Evolutionary conservation across 179 eudicot species (phyloP).

Genomic region (Carnegiea gigantea): DNA sequence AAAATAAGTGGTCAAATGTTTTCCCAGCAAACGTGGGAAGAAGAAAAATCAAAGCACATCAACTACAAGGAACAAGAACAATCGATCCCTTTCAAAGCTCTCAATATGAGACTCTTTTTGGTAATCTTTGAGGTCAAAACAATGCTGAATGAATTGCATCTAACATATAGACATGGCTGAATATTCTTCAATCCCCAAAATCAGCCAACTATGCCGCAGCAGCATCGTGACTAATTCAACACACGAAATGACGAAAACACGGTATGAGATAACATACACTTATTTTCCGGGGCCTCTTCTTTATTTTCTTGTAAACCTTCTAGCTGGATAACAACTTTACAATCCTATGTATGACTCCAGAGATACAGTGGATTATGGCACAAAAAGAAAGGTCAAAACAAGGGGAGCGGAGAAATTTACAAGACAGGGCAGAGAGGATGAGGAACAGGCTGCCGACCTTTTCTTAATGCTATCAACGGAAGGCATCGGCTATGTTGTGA

Average conservation of each 20-base stretch:
- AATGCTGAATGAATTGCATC: not conserved
- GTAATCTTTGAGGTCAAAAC: not conserved
- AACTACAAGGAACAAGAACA: not conserved
- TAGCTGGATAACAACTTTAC: conserved; percentile 24
- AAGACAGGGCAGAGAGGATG: conserved; percentile 19
- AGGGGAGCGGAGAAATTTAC: conserved; percentile 16
- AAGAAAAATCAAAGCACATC: not conserved
- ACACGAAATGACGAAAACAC: not conserved
- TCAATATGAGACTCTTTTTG: not conserved
- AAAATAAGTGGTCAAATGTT: not conserved
- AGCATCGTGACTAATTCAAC: not conserved
- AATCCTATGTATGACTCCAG: conserved; percentile 21
- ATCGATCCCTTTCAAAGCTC: not conserved
- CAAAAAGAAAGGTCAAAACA: not conserved
- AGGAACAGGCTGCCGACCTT: conserved; percentile 20
- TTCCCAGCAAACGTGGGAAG: not conserved
- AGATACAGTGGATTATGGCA: conserved; percentile 25
- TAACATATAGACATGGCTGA: not conserved
- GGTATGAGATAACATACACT: not conserved
- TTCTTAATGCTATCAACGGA: conserved; percentile 12
- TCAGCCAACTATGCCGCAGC: not conserved
- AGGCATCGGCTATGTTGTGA: not conserved
- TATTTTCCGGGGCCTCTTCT: not conserved
- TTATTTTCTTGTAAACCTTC: not conserved
- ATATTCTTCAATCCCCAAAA: not conserved